Evolutionary conservation across 768 basidiomycete genomes (phyloP), one percentile per base, ranked within the genome.

Genomic region (Rhizopogon vulgaris): DNA sequence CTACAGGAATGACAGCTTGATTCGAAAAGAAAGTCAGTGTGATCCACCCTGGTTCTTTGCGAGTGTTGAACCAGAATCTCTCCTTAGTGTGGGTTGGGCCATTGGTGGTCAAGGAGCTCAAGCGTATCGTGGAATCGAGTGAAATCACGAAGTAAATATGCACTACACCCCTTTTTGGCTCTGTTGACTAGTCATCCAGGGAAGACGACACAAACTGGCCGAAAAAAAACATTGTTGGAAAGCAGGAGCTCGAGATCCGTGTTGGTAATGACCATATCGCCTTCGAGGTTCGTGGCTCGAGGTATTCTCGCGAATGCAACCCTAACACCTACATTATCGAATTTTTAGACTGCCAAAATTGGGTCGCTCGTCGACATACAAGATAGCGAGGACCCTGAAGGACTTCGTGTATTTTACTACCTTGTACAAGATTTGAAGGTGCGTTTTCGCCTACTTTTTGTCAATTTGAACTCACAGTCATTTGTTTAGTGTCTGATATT

Each of bases 161-260:
- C 22, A 3, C 9, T 32, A 3, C 1, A 6, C 8, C 11, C 9
- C 6, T 1, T 30, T 32, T 49, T 53, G 3, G 40, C 36, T 3
- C 37, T 15, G 4, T 50, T 58, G 38, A 61, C 22, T 52, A 6
- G 1, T n/a, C 37, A 11, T 39, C 7, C 71, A 98, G 94, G 75
- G 96, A 99, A 79, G 96, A 99, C 66, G 96, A 99, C 72, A 79
- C 85, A 1, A 90, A 92, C 62, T 99, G 96, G 96, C 96, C 96
- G 4, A 96, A 97, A 74, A 97, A 96, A 76, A 95, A 95, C 68
- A 94, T 97, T 28, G 94, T 97, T 25, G 96, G 96, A 42, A 94
- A 95, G 72, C 96, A 99, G 68, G 95, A 98, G 70, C 79, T 99
- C 37, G 96, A 99, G 70, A 91, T 98, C 52, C 83, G 93, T 48